phyloP scores from a whole-genome alignment of 208 protist genomes.

The Endotrypanum monterogeii region DNA sequence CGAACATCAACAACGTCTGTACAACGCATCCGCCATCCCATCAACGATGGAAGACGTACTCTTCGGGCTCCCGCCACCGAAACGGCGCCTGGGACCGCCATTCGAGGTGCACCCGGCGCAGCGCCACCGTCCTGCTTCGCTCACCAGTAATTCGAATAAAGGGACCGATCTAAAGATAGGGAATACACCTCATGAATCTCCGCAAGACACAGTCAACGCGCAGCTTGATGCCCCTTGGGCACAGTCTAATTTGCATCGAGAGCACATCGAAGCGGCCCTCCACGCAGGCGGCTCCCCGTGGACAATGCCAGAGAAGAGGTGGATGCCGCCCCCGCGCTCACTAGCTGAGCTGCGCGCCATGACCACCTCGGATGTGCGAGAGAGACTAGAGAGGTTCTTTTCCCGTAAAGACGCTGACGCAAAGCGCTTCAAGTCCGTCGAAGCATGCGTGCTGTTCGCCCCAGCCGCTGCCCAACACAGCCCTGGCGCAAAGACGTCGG shows the following conservation, averaged over 20 bases:
- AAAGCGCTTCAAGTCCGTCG: constrained; percentile 34
- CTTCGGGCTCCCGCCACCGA: constrained; percentile 13
- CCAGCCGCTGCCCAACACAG: background rate
- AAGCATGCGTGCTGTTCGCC: constrained; percentile 3
- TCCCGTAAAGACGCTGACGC: constrained; percentile 31
- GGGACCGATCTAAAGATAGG: background rate
- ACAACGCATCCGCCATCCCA: background rate
- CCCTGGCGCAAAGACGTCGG: background rate
- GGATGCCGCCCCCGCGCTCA: constrained; percentile 15
- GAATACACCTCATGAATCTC: too few relatives aligned
- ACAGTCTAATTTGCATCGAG: background rate
- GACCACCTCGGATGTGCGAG: constrained; percentile 71
- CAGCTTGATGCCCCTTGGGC: background rate
- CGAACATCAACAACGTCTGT: background rate
- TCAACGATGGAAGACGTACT: constrained; percentile 29
- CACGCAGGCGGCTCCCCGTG: constrained; percentile 32
- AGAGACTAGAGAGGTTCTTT: constrained; percentile 69
- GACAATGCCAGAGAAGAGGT: constrained; percentile 22
- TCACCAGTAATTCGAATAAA: background rate
- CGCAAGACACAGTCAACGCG: background rate
- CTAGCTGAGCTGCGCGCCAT: constrained; percentile 48
- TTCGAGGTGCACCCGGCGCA: background rate
- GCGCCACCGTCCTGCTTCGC: background rate
- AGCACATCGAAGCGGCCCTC: background rate
- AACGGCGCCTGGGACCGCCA: background rate